These are phyloP conservation scores for Geoglossum glabrum DNA, from an alignment of 495 filamentous ascomycete species.

Conservation along the genomic window DNA sequence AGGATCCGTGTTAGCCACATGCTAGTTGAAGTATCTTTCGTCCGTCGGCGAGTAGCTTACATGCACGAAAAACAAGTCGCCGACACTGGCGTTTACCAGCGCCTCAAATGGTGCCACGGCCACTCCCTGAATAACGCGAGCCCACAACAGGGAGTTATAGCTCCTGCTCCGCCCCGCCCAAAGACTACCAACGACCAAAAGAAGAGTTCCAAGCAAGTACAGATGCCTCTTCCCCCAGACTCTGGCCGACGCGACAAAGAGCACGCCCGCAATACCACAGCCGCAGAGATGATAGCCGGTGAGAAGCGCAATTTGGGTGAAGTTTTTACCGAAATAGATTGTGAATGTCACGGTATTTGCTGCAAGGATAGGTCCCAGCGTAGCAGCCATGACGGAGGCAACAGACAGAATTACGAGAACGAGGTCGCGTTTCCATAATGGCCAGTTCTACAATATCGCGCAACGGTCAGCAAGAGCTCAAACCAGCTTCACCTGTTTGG, in stretches of 20 bases:
- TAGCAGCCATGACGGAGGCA: constrained; percentile 59
- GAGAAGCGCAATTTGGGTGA: constrained; percentile 55
- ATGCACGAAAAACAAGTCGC: constrained; percentile 19
- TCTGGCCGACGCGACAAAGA: constrained; percentile 73
- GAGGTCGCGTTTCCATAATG: constrained; percentile 65
- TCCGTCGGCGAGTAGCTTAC: constrained; percentile 24
- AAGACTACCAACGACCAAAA: constrained; percentile 47
- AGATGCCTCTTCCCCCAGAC: constrained; percentile 85
- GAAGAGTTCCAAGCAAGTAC: constrained; percentile 57
- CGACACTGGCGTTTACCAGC: constrained; percentile 22
- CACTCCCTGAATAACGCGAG: constrained; percentile 27
- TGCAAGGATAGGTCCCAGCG: constrained; percentile 66
- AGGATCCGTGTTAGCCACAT: not conserved
- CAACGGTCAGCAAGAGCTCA: not conserved
- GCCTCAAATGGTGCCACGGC: constrained; percentile 26
- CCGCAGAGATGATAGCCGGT: constrained; percentile 81
- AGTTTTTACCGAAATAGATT: constrained; percentile 33
- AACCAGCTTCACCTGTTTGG: not conserved
- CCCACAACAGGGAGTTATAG: constrained; percentile 51
- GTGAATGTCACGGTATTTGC: constrained; percentile 62
- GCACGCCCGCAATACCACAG: constrained; percentile 55
- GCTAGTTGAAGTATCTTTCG: not conserved
- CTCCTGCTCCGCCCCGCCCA: constrained; percentile 62
- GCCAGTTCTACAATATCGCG: constrained; percentile 50
- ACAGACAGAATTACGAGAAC: constrained; percentile 62